Percentiles rank a stretch among this genome's conserved stretches.
Evolutionary conservation across 1,139 yeast species (phyloP).

Genomic region (Geotrichum australiense): DNA sequence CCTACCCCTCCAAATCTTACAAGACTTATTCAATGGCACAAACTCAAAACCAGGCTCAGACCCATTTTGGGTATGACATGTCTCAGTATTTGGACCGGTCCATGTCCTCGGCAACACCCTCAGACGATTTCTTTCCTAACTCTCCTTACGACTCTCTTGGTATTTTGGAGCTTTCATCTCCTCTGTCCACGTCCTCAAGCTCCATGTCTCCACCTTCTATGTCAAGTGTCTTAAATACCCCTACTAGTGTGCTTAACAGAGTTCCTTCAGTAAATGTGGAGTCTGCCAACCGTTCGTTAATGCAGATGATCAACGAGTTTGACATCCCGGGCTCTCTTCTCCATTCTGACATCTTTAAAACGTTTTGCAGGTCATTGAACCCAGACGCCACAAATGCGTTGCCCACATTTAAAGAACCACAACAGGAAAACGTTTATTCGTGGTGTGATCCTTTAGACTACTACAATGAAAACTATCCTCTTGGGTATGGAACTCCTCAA

Average conservation of each 20-base stretch:
- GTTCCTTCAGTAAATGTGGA: conserved; percentile 7
- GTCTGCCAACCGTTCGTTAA: conserved; percentile 11
- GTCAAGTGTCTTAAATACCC: neutral
- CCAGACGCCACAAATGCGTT: conserved; percentile 11
- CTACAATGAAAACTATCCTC: too few species aligned
- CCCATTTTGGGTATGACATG: too few species aligned
- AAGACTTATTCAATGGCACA: neutral
- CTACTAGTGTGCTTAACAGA: neutral
- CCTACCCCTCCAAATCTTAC: neutral
- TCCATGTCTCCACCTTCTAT: neutral
- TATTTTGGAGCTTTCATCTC: neutral
- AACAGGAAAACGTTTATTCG: conserved; percentile 4
- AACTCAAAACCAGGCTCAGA: neutral
- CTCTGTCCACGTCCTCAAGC: neutral
- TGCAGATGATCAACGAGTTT: conserved; percentile 11
- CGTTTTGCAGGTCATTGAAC: conserved; percentile 10
- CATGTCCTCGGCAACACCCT: neutral
- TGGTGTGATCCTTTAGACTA: too few species aligned
- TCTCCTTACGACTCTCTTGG: neutral
- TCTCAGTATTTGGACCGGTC: neutral
- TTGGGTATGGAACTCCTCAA: too few species aligned
- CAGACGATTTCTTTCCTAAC: conserved; percentile 1
- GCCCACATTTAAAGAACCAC: conserved; percentile 9
- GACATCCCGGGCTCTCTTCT: conserved; percentile 8
- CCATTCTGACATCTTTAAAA: conserved; percentile 9